These are phyloP conservation scores for Oldenlandia corymbosa DNA, from an alignment of 257 asterid species.

Conservation along the genomic window DNA sequence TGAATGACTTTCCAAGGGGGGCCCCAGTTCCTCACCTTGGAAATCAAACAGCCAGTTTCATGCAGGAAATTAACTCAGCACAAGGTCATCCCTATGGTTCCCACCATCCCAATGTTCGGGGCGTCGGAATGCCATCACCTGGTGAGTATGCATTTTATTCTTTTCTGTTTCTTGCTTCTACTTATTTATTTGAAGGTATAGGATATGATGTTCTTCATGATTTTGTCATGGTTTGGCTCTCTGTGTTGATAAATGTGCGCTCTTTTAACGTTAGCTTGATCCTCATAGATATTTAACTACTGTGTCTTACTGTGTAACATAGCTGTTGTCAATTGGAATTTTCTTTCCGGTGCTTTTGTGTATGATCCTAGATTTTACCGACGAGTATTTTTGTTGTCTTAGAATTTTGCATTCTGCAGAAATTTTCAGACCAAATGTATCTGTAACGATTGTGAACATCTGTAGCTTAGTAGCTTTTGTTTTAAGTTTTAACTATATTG, in stretches of 20 bases:
- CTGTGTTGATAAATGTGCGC: not conserved
- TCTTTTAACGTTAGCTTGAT: too few relatives aligned
- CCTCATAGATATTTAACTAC: not conserved
- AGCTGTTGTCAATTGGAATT: not conserved
- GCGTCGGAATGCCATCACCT: constrained; percentile 49
- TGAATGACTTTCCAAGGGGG: constrained; percentile 45
- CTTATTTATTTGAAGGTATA: not conserved
- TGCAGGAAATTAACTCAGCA: constrained; percentile 51
- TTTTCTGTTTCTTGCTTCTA: not conserved
- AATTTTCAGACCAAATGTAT: not conserved
- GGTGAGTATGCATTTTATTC: constrained; percentile 30
- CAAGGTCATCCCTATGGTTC: constrained; percentile 57
- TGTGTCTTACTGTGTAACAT: not conserved
- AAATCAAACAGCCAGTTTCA: constrained; percentile 43
- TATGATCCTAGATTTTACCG: not conserved
- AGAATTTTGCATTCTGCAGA: not conserved
- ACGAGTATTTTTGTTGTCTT: not conserved
- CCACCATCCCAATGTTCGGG: constrained; percentile 41
- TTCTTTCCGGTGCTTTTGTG: not conserved
- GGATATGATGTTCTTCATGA: not conserved
- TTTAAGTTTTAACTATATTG: too few relatives aligned
- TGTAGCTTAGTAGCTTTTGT: not conserved
- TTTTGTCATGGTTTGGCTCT: not conserved
- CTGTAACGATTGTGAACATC: not conserved
- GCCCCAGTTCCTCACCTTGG: constrained; percentile 45